Conservation (phyloP, 148 eudicot species). For the Fagopyrum homotropicum region DNA sequence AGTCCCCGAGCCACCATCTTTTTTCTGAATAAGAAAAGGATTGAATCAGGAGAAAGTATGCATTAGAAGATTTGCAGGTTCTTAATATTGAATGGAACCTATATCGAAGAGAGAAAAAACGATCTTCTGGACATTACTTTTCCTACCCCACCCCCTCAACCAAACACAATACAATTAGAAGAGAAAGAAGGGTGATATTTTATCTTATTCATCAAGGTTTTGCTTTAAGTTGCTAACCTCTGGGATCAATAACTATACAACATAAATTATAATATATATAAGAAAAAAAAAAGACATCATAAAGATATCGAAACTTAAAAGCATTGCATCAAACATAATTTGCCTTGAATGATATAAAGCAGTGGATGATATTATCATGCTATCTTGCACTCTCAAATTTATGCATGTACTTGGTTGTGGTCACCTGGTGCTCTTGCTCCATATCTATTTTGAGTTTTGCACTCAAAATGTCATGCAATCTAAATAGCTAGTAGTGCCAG, state of each 20-base stretch:
- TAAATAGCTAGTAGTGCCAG: background rate
- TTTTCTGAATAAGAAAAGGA: slow-evolving; percentile 46
- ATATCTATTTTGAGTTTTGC: background rate
- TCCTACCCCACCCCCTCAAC: background rate
- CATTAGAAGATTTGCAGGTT: background rate
- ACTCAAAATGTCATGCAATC: background rate
- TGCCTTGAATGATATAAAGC: background rate
- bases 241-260: background rate
- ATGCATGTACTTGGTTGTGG: background rate
- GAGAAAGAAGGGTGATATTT: background rate
- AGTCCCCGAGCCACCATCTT: slow-evolving; percentile 68
- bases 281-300: background rate
- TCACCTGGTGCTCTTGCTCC: background rate
- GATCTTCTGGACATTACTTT: background rate
- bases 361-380: background rate
- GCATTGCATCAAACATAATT: background rate
- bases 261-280: background rate
- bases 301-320: background rate
- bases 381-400: background rate
- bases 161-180: background rate
- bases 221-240: background rate
- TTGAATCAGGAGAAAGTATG: background rate
- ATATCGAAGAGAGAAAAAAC: background rate
- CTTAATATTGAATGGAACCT: background rate
- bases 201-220: background rate